Base-by-base conservation (phyloP, 1,284 basidiomycete genomes). In the Ceratobasidium sp. region DNA sequence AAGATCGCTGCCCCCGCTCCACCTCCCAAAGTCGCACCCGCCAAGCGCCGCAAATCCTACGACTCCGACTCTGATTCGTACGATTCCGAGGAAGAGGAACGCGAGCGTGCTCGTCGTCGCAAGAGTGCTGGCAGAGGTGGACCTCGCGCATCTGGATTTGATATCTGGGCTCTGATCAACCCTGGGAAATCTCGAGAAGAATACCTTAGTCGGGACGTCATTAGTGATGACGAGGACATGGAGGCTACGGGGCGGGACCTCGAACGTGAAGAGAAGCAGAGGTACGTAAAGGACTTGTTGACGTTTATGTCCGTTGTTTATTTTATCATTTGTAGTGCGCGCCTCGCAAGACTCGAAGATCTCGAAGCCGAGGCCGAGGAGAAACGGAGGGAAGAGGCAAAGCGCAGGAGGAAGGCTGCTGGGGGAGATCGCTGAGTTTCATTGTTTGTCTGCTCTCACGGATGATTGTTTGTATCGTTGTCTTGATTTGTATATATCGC, bases 211-310 rank as follows among this genome's bases (percentile, higher is more conserved):
- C 81, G 81, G 72, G 88, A 91, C 78, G 87, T 91, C 26, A 80
- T 85, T 75, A 92, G 89, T 76, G 92, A 92, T 10, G 92, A 92
- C 14, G 78, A 78, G 73, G 90, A 92, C 76, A 93, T 93, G 92
- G 91, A 93, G 78, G 92, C 84, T 3, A 89, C 87, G 77, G 88
- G 86, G 10, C 79, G 77, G 43, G 81, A 80, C 21, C 78, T 92
- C 30, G 87, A 90, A 81, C 81, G 79, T 73, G 92, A 93, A 80
- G 92, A 93, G 79, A 78, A 84, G 76, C 79, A 81, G 74, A 93
- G 91, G 91, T 91, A 72, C 64, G 86, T 57, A 8, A 21, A 28
- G 10, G 6, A 18, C n/a, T 6, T 36, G 32, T n/a, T n/a, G n/a
- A 14, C 59, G 9, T 9, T 2, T 14, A 30, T 71, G 23, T 74